Base-by-base conservation (phyloP, 2,329 filamentous ascomycete genomes). In the Albophoma yamanashiensis region DNA sequence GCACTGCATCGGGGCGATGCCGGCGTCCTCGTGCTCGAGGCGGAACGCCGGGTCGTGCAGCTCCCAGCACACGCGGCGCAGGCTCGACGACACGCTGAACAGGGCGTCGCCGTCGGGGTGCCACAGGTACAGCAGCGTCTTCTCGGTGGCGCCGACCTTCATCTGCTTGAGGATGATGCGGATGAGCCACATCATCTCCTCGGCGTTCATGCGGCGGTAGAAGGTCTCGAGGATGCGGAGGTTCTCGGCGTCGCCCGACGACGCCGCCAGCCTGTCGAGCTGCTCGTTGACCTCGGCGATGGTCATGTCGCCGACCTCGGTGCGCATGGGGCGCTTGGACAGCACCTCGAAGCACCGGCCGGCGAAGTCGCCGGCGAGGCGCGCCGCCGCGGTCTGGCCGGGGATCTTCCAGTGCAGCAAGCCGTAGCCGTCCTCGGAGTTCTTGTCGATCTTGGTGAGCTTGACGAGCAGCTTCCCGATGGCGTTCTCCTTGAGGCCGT, bases 41-140 rank as follows among this genome's bases (percentile, higher is more conserved):
- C 89, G 83, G 14, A 90, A 73, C 43, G 82, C 78, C 0, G 88
- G 88, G 69, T 97, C 87, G 66, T 84, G 85, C 3, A 99, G 77
- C 71, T 97, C 92, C 93, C 94, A 97, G 69, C 94, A 99, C 0
- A 99, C 93, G 43, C 92, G 83, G 8, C 91, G 84, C 60, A 99
- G 78, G 67, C 89, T 97, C 20, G 91, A 96, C 0, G 92, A 96
- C 4, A 97, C 91, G 68, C 88, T 96, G 74, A 96, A 97, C 0
- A 93, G 74, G 7, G 80, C 82, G 68, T 91, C 88, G 3, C 85
- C 89, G 67, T 93, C 88, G 0, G 86, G 86, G 69, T 94, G 89
- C 89, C 89, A 93, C 34, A 90, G 74, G 67, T 93, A 84, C 59
- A 99, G 82, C 61, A 97, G 83, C 0, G 92, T 97, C 74, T 89